Evolutionary conservation across 2,329 filamentous ascomycete genomes (phyloP).

Genomic region (Thermomyces lanuginosus): DNA sequence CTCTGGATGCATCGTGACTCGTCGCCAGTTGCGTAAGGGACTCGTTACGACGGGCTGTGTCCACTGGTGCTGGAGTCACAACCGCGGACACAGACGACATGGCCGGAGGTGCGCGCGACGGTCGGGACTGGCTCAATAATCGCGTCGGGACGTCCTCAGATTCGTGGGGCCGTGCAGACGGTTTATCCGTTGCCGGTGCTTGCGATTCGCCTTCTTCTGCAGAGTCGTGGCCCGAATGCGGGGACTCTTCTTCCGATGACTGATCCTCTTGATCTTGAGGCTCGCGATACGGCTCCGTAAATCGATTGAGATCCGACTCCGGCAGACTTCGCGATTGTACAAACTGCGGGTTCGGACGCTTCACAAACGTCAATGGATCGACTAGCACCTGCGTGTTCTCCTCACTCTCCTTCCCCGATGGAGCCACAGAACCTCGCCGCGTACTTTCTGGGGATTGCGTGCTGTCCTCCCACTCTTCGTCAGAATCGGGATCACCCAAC

Average conservation of each 20-base stretch:
- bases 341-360: conserved; percentile 23
- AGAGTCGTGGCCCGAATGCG: too few relatives aligned
- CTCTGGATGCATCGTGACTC: conserved; percentile 16
- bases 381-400: conserved; percentile 21
- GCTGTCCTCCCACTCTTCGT: conserved; percentile 34
- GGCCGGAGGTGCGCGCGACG: conserved; percentile 30
- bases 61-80: conserved; percentile 21
- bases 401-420: conserved; percentile 16
- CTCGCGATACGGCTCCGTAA: conserved; percentile 10
- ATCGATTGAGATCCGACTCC: conserved; percentile 13
- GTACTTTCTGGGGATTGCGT: conserved; percentile 33
- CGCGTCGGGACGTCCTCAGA: conserved; percentile 23
- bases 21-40: conserved; percentile 22
- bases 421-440: conserved; percentile 27
- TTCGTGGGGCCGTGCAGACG: conserved; percentile 11
- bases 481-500: conserved; percentile 28
- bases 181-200: too few relatives aligned
- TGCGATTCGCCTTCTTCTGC: too few relatives aligned
- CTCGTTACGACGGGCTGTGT: conserved; percentile 20
- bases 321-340: conserved; percentile 24
- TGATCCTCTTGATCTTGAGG: conserved; percentile 11
- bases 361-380: conserved; percentile 26
- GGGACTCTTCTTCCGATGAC: conserved; percentile 8
- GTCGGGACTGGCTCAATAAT: conserved; percentile 23
- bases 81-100: conserved; percentile 34